Conservation (phyloP, 495 filamentous ascomycete species). For the Parachaetomium inaequale region DNA sequence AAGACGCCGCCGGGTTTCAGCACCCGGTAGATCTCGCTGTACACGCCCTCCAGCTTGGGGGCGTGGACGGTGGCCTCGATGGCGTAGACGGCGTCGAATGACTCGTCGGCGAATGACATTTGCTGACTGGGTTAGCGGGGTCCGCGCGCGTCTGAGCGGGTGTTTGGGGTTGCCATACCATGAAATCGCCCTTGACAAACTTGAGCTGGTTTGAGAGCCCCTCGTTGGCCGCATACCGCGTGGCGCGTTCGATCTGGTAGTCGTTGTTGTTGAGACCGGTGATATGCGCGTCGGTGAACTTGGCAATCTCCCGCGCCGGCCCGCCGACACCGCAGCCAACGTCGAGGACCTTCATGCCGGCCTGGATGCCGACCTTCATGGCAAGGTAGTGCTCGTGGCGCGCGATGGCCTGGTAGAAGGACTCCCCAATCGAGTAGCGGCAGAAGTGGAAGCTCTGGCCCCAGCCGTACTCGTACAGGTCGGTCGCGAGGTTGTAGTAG, state of each 20-base stretch:
- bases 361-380: slow-evolving; percentile 78
- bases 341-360: slow-evolving; percentile 87
- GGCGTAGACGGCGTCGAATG: slow-evolving; percentile 94
- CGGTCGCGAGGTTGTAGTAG: slow-evolving; percentile 98
- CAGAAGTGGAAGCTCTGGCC: slow-evolving; percentile 96
- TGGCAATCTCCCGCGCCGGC: slow-evolving; percentile 94
- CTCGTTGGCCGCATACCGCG: slow-evolving; percentile 75
- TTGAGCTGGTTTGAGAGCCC: slow-evolving; percentile 75
- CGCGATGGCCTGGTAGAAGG: slow-evolving; percentile 89
- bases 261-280: slow-evolving; percentile 99
- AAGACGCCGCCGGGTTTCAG: slow-evolving; percentile 95
- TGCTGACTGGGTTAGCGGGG: slow-evolving; percentile 52
- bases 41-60: slow-evolving; percentile 90
- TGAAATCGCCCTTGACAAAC: slow-evolving; percentile 97
- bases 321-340: slow-evolving; percentile 98
- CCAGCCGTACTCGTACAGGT: slow-evolving; percentile 98
- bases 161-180: slow-evolving; percentile 51
- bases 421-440: slow-evolving; percentile 84
- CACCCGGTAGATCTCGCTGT: slow-evolving; percentile 89
- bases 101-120: slow-evolving; percentile 92
- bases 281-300: slow-evolving; percentile 87
- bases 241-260: slow-evolving; percentile 97
- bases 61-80: slow-evolving; percentile 98
- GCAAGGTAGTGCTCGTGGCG: slow-evolving; percentile 99
- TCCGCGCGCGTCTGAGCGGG: no score